A percentile compares a stretch with the other conserved stretches of the same genome.
phyloP scores from a whole-genome alignment of 23 red algal genomes.

The Gracilaria gracilis region DNA sequence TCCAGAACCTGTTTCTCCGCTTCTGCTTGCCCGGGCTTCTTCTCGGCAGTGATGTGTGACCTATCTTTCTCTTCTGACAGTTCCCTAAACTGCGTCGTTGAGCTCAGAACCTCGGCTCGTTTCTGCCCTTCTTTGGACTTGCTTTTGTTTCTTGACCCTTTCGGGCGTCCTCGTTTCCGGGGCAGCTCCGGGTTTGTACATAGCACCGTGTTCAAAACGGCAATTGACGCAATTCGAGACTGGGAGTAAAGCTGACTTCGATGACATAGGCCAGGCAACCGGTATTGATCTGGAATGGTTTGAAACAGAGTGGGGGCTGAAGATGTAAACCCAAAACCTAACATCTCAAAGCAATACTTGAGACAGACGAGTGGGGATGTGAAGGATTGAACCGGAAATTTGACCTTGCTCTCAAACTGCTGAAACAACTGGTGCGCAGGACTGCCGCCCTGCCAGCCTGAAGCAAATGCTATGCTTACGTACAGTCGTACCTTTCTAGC shows the following conservation, averaged over 20 bases:
- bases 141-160: constrained; percentile 15
- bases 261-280: not conserved
- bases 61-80: not conserved
- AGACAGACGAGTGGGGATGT: not conserved
- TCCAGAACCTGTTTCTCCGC: not conserved
- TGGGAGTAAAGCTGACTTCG: not conserved
- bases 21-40: not conserved
- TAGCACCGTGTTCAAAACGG: not conserved
- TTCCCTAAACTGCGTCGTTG: not conserved
- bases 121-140: not conserved
- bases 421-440: no score
- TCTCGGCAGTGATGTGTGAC: not conserved
- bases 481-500: no score
- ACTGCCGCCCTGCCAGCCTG: no score
- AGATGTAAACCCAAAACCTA: not conserved
- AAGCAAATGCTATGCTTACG: no score
- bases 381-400: not conserved
- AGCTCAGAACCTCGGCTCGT: not conserved
- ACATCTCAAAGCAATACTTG: not conserved
- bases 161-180: constrained; percentile 44
- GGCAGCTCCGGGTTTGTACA: not conserved
- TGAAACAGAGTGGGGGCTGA: not conserved
- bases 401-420: not conserved
- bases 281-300: not conserved
- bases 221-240: not conserved